Percentiles rank a stretch among this genome's conserved stretches.
phyloP scores from a whole-genome alignment of 2,329 filamentous ascomycete genomes.

The Trichoderma pleuroti region DNA sequence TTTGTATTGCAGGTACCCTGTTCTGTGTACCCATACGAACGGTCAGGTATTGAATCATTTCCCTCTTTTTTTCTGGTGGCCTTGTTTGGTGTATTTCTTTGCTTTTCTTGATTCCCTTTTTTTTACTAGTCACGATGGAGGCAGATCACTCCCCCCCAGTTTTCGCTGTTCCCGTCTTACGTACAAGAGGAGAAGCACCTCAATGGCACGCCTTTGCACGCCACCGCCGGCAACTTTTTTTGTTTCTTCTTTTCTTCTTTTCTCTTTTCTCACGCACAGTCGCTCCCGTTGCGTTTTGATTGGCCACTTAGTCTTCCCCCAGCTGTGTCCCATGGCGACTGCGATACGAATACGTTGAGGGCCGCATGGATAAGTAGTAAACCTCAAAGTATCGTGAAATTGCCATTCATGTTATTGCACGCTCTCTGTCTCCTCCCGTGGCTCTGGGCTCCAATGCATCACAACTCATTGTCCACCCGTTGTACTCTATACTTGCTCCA shows the following conservation, averaged over 20 bases:
- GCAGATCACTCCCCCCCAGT: neutral
- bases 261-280: neutral
- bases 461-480: neutral
- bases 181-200: slow-evolving; percentile 21
- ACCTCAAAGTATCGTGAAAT: neutral
- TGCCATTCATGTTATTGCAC: neutral
- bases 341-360: neutral
- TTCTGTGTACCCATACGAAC: neutral
- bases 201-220: slow-evolving; percentile 20
- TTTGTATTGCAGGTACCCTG: neutral
- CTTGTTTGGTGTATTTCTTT: neutral
- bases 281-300: neutral
- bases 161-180: slow-evolving; percentile 11
- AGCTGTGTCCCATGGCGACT: neutral
- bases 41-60: neutral
- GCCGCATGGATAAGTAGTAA: neutral
- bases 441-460: neutral
- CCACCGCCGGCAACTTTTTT: neutral
- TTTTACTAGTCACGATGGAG: slow-evolving; percentile 22
- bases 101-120: neutral
- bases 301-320: neutral
- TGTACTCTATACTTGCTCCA: neutral
- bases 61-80: neutral
- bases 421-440: neutral
- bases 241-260: neutral